phyloP scores from a whole-genome alignment of 371 early-diverging fungal genomes.

The Blakeslea trispora region DNA sequence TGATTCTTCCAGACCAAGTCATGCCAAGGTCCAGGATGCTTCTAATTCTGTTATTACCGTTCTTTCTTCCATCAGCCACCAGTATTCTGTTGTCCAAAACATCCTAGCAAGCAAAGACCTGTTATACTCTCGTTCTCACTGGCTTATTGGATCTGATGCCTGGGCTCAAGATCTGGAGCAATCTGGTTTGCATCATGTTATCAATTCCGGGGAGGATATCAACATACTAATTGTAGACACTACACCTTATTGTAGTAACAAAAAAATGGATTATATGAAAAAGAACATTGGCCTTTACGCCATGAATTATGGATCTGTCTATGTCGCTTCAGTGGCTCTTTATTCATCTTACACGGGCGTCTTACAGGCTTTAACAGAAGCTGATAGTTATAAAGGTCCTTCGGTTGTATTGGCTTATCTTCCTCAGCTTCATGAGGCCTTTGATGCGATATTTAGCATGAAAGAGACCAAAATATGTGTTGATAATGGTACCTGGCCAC shows the following conservation, averaged over 20 bases:
- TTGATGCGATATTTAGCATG: conserved; percentile 63
- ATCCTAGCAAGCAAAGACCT: too few relatives aligned
- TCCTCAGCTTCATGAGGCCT: conserved; percentile 54
- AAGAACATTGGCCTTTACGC: conserved; percentile 94
- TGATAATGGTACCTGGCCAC: conserved; percentile 90
- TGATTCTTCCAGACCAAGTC: too few relatives aligned
- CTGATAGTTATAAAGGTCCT: conserved; percentile 87
- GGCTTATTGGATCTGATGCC: conserved; percentile 87
- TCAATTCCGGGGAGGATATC: conserved; percentile 80
- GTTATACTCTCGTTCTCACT: conserved; percentile 67
- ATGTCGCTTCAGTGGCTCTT: conserved; percentile 90
- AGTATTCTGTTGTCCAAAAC: conserved; percentile 37
- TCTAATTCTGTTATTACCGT: conserved; percentile 36
- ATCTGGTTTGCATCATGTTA: conserved; percentile 89
- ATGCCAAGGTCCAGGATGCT: conserved; percentile 34
- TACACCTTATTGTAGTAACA: conserved; percentile 73
- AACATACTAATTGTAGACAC: conserved; percentile 89
- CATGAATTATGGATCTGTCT: conserved; percentile 88
- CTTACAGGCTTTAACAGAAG: conserved; percentile 84
- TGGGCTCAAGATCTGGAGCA: conserved; percentile 87
- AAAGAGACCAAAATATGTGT: conserved; percentile 89
- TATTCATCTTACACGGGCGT: conserved; percentile 88
- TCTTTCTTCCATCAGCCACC: conserved; percentile 32
- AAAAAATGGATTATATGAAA: too few relatives aligned
- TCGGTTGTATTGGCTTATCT: conserved; percentile 87